Evolutionary conservation across 768 basidiomycete species (phyloP).

Genomic region (Leucosporidium creatinivorum): DNA sequence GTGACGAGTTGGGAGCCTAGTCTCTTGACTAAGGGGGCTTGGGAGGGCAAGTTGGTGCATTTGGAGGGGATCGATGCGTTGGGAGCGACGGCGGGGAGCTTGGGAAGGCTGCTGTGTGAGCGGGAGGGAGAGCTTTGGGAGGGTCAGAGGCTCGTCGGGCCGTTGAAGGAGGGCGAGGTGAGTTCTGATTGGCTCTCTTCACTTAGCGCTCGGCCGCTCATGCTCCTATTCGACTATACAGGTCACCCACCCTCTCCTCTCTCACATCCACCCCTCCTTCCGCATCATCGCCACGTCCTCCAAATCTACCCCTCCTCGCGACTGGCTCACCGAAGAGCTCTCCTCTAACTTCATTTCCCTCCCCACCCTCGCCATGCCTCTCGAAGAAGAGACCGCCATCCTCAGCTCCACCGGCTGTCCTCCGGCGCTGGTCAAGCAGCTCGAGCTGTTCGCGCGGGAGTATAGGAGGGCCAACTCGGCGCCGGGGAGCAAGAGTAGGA

Average conservation of each 20-base stretch:
- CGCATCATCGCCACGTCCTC: constrained; percentile 24
- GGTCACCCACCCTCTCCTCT: neutral
- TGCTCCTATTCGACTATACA: too few relatives aligned
- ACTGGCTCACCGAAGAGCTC: constrained; percentile 27
- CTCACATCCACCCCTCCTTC: constrained; percentile 16
- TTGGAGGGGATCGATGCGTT: constrained; percentile 27
- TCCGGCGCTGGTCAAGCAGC: constrained; percentile 3
- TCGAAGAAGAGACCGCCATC: constrained; percentile 14
- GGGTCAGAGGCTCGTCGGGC: constrained; percentile 14
- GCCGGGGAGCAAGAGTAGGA: constrained; percentile 12
- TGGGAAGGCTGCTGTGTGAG: constrained; percentile 19
- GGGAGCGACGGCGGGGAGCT: constrained; percentile 12
- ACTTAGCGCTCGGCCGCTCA: neutral
- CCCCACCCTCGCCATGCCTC: constrained; percentile 13
- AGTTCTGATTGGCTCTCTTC: neutral
- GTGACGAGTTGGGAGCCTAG: constrained; percentile 15
- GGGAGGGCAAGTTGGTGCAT: constrained; percentile 14
- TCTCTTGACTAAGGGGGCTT: constrained; percentile 9
- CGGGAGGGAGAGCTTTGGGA: constrained; percentile 24
- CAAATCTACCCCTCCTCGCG: constrained; percentile 11
- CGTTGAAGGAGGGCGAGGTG: neutral
- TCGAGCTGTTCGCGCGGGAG: constrained; percentile 13
- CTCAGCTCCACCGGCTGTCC: constrained; percentile 22
- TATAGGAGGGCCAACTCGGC: constrained; percentile 8
- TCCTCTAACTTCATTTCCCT: constrained; percentile 19